Evolutionary conservation across 225 moss, liverwort and hornwort genomes (phyloP).

Genomic region (Takakia lepidozioides): DNA sequence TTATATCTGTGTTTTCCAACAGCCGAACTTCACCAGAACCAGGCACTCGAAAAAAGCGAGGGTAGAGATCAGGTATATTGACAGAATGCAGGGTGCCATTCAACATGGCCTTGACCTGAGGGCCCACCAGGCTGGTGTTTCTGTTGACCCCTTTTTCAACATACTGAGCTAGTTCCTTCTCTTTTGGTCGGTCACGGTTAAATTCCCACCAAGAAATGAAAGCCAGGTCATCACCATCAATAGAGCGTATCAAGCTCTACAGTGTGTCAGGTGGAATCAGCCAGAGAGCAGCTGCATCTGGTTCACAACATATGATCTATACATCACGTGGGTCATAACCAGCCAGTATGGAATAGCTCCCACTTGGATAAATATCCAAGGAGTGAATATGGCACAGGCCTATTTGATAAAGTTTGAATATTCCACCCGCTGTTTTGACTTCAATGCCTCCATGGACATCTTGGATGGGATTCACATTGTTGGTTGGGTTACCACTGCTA

Average conservation of each 20-base stretch:
- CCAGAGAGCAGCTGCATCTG: conserved; percentile 81
- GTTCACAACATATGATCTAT: conserved; percentile 87
- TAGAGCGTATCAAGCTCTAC: conserved; percentile 57
- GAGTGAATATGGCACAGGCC: conserved; percentile 79
- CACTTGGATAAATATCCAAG: conserved; percentile 17
- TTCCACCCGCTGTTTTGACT: conserved; percentile 70
- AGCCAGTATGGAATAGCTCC: too few relatives aligned
- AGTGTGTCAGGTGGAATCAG: conserved; percentile 81
- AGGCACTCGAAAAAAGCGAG: conserved; percentile 65
- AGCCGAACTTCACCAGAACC: conserved; percentile 47
- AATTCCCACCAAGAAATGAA: conserved; percentile 71
- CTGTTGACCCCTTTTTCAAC: conserved; percentile 1
- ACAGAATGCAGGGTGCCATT: conserved; percentile 69
- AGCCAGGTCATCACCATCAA: conserved; percentile 57
- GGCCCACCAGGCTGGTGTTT: conserved; percentile 31
- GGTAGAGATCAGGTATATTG: conserved; percentile 51
- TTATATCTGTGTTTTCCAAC: conserved; percentile 27
- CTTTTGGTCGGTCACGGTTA: conserved; percentile 75
- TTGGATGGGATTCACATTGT: conserved; percentile 64
- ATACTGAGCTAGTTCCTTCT: conserved; percentile 35
- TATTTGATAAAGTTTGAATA: conserved; percentile 75
- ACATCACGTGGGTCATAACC: conserved; percentile 58
- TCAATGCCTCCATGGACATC: conserved; percentile 64
- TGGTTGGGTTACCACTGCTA: conserved; percentile 94
- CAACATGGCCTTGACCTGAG: conserved; percentile 64